Evolutionary conservation across 768 basidiomycete genomes (phyloP), one percentile per base, ranked within the genome.

Genomic region (Cystobasidium onofrii): DNA sequence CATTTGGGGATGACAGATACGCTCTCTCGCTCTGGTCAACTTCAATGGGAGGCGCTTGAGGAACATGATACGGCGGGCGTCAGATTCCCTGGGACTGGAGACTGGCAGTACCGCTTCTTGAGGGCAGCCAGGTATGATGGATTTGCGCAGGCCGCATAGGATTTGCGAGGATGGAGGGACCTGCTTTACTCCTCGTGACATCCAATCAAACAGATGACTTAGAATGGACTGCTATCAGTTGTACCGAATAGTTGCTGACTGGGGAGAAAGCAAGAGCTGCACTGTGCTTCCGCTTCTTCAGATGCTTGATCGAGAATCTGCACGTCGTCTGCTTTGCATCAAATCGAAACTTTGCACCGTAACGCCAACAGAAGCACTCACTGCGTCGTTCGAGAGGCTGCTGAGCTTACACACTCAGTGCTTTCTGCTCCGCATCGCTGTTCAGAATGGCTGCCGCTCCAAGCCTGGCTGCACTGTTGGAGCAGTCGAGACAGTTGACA

Each of bases 381-480:
- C 41, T 18, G 7, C 41, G 7, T 7, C 18, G 41, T 7, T 43
- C 41, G 7, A 7, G 41, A 43, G 18, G 41, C 41, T 43, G 41
- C 9, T 43, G 9, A 43, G n/a, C 41, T 18, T 43, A 43, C 41
- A 43, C 41, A 18, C 41, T 9, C 41, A 43, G n/a, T n/a, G n/a
- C n/a, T n/a, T n/a, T n/a, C n/a, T n/a, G n/a, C 17, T 29, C 57
- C 9, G 33, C 7, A 12, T 34, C 31, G 57, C 33, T 12, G 33
- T 29, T 60, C 57, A 60, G 20, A 13, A 60, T 60, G 57, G 63
- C 63, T 1, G 43, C 63, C 36, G 66, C 69, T 17, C 74, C 76
- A 0, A 73, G 76, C 1, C 75, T 79, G 50, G 75, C 76, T 0
- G n/a, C 76, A 12, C 65, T 79, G 23, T 61, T 78, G 36, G 77